Evolutionary conservation across 2,329 filamentous ascomycete species (phyloP), one percentile per base, ranked within the genome.

Genomic region (Hyphodiscus sp.): DNA sequence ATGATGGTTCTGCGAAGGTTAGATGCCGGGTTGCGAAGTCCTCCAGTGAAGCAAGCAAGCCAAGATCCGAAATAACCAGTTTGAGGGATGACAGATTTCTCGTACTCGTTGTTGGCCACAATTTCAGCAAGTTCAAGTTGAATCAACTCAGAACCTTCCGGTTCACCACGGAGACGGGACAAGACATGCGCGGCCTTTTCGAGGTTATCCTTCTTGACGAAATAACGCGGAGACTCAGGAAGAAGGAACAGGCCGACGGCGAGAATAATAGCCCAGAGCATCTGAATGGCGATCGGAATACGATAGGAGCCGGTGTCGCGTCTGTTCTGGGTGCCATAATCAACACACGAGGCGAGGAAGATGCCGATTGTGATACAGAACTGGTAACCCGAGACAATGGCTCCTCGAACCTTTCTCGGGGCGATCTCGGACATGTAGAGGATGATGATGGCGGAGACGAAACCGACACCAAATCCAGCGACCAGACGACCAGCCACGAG

Each of bases 41-140:
- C 80, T 61, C 87, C 81, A 57, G 67, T 80, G 72, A 88, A 82
- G 77, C 82, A 85, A 67, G 78, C 80, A 61, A 74, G 70, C 90
- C 90, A 95, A 66, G 77, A 80, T 63, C 74, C 74, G 68, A 85
- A 75, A 77, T 85, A 89, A 63, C 80, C 79, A 61, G 75, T 76
- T 61, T 77, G 71, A 58, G 86, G 86, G 55, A 87, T 84, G 55
- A 86, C 73, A 48, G 80, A 74, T 63, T 85, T 77, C 77, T 95
- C 91, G 69, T 92, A 91, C 73, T 89, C 87, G 72, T 92, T 82
- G 77, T 95, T 95, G 75, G 89, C 90, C 55, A 94, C 79, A 61
- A 96, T 89, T 74, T 95, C 90, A 44, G 86, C 81, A 45, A 95
- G 78, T 73, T 95, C 90, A 57, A 81, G 74, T 73, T 86, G 82